Evolutionary conservation across 257 asterid species (phyloP).

Genomic region (Nemophila menziesii): DNA sequence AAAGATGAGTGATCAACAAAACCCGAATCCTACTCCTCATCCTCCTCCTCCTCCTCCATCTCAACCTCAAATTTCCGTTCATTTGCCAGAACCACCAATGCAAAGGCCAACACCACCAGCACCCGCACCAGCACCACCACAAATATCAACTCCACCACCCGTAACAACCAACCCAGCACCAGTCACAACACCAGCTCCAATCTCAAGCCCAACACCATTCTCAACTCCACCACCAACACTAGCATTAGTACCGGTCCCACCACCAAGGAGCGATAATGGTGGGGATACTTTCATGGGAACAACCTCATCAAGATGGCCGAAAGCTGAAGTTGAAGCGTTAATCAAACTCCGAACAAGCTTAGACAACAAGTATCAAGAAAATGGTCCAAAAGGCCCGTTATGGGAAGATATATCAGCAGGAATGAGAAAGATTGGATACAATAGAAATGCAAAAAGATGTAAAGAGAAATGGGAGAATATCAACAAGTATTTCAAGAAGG

Average conservation of each 20-base stretch:
- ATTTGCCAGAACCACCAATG: constrained; percentile 13
- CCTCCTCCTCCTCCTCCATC: constrained; percentile 15
- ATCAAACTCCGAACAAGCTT: constrained; percentile 56
- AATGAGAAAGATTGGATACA: constrained; percentile 65
- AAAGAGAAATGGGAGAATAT: constrained; percentile 99
- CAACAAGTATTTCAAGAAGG: constrained; percentile 91
- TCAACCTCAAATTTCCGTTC: constrained; percentile 10
- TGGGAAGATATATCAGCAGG: constrained; percentile 88
- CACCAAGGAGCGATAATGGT: constrained; percentile 21
- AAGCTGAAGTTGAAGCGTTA: constrained; percentile 71
- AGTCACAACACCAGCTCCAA: constrained; percentile 1
- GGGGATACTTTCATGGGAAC: constrained; percentile 25
- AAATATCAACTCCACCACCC: constrained; percentile 7
- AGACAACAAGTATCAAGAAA: constrained; percentile 71
- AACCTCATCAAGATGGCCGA: constrained; percentile 86
- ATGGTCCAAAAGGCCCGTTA: constrained; percentile 79
- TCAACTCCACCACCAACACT: constrained; percentile 4
- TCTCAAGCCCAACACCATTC: constrained; percentile 2
- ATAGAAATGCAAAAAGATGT: constrained; percentile 68
- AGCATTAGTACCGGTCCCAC: not conserved
- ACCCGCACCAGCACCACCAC: constrained; percentile 8
- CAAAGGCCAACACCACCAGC: constrained; percentile 3
- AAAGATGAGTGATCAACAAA: constrained; percentile 40
- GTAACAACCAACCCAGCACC: constrained; percentile 5
- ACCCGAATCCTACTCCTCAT: constrained; percentile 17